These are phyloP conservation scores for Hordeum marinum DNA, from an alignment of 176 grass and related monocot species.

Conservation along the genomic window DNA sequence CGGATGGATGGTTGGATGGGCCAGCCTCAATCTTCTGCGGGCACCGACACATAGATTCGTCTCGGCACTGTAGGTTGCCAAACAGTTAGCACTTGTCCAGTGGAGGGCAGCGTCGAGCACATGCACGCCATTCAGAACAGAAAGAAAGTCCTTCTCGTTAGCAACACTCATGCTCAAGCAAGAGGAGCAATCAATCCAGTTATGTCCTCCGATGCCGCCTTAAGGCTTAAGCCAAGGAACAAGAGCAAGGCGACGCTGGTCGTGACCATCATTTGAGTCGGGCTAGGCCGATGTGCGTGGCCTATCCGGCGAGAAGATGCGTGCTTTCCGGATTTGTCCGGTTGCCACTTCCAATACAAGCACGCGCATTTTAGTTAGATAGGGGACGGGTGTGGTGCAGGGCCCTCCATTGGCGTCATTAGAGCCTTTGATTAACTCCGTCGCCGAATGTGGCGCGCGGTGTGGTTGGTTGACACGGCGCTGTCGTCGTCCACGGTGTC, in stretches of 20 bases:
- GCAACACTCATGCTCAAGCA: not conserved
- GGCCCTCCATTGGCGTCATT: too few species aligned
- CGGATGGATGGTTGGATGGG: not conserved
- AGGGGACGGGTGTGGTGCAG: too few species aligned
- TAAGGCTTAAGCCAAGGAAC: not conserved
- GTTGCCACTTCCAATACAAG: not conserved
- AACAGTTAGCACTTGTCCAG: not conserved
- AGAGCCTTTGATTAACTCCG: slow-evolving; percentile 11
- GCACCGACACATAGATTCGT: slow-evolving; percentile 11
- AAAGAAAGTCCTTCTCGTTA: not conserved
- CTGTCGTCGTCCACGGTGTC: not conserved
- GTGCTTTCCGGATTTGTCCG: not conserved
- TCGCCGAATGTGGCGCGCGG: not conserved
- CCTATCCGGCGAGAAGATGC: too few species aligned
- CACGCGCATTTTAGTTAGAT: not conserved
- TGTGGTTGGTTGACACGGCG: not conserved
- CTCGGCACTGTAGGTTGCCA: not conserved
- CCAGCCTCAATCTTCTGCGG: not conserved
- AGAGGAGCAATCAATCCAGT: not conserved
- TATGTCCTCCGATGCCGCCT: not conserved
- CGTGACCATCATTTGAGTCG: not conserved
- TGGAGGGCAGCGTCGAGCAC: not conserved
- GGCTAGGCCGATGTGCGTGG: not conserved
- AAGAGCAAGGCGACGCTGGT: slow-evolving; percentile 4
- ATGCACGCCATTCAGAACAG: not conserved